Percentiles rank a stretch among this genome's conserved stretches.
phyloP scores from a whole-genome alignment of 1,139 yeast species.

The Suhomyces ambrosiae region DNA sequence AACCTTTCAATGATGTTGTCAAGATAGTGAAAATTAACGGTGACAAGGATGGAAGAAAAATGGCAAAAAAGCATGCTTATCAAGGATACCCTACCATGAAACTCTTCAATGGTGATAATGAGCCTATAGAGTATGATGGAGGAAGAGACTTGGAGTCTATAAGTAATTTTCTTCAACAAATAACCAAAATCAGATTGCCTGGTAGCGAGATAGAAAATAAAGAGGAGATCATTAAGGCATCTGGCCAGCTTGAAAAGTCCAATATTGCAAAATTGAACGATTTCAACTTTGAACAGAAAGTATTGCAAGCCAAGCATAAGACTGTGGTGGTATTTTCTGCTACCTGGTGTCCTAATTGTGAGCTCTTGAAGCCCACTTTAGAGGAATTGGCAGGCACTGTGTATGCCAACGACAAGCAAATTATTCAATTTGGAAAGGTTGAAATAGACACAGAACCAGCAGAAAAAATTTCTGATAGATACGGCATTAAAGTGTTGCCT shows the following conservation, averaged over 20 bases:
- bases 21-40: slow-evolving; percentile 68
- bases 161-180: slow-evolving; percentile 48
- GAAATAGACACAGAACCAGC: slow-evolving; percentile 49
- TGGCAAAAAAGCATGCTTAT: slow-evolving; percentile 56
- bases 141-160: slow-evolving; percentile 48
- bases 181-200: slow-evolving; percentile 30
- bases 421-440: slow-evolving; percentile 49
- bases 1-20: slow-evolving; percentile 42
- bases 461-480: slow-evolving; percentile 44
- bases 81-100: slow-evolving; percentile 69
- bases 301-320: slow-evolving; percentile 24
- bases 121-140: slow-evolving; percentile 54
- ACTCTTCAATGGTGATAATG: slow-evolving; percentile 53
- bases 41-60: slow-evolving; percentile 57
- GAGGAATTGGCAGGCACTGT: slow-evolving; percentile 35
- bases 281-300: slow-evolving; percentile 34
- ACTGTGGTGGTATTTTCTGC: slow-evolving; percentile 43
- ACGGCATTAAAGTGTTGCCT: slow-evolving; percentile 52
- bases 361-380: slow-evolving; percentile 31
- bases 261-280: slow-evolving; percentile 35
- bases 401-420: slow-evolving; percentile 31
- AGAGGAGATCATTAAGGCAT: slow-evolving; percentile 6
- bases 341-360: slow-evolving; percentile 37
- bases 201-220: slow-evolving; percentile 7
- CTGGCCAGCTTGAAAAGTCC: slow-evolving; percentile 14